Base-by-base conservation (phyloP, 345 rosid genomes). In the Toxicodendron radicans region DNA sequence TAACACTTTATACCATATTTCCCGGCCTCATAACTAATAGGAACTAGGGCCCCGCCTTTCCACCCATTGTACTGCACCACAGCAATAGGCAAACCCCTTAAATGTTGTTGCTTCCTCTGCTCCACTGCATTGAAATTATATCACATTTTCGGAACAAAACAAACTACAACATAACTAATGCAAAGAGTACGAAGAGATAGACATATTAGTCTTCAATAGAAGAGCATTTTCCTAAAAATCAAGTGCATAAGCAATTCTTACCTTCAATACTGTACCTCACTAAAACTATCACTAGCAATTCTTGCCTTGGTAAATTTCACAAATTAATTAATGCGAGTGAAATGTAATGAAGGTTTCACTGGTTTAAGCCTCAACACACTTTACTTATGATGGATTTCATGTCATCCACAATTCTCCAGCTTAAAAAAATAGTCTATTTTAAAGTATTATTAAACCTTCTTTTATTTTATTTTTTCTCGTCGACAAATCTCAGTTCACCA, bases 1-100 rank as follows among this genome's bases (percentile, higher is more conserved):
- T n/a, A n/a, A n/a, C n/a, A 95, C 58, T 87, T 92, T 21, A 95
- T 87, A 58, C 98, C 98, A 51, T 77, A 86, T 66, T 71, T 81
- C 32, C 99, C 94, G 11, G 99, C 99, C 80, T 95, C 99, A 46
- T 95, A 95, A 27, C 97, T 78, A 73, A 95, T 97, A 33, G 97
- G 97, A 75, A 95, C 90, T 85, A 95, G 84, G 52, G 67, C 98
- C 64, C 99, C 99, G 51, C 99, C 97, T 87, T 92, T 94, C 96
- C 97, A 92, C 76, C 91, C 94, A 56, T 95, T 95, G 83, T 95
- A 95, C 82, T 92, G 99, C 38, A 95, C 99, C 83, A 95, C 99
- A 45, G 94, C 98, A 1, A 92, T 80, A 18, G 99, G 99, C 20
- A 87, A 81, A 12, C 97, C 99, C 78, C 92, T 74, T 6, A 91